Evolutionary conservation across 108 stramenopile species (phyloP), one percentile per base, ranked within the genome.

Genomic region (Chaetoceros tenuissimus): DNA sequence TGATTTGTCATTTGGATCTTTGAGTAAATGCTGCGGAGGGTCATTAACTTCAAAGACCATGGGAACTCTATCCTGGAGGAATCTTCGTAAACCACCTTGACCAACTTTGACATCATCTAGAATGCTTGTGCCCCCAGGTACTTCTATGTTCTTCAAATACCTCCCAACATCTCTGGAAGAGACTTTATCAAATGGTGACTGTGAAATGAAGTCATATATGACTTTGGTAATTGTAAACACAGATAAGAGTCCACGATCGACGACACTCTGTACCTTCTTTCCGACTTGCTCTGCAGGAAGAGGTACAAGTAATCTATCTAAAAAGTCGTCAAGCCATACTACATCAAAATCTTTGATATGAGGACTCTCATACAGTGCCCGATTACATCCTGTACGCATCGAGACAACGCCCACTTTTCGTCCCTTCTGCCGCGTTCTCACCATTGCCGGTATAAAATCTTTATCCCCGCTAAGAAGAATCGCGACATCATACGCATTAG

Each of bases 391-490:
- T 19, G 58, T 44, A 65, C 71, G 58, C 76, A 82, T 81, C 34
- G 71, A 74, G 31, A 76, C 79, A 17, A 94, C 64, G 19, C 72
- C 80, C 3, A 94, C 69, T 53, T 83, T 66, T 44, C 89, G 81
- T 0, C 81, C 89, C 54, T 88, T 88, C 69, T 91, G 85, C 23
- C 93, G 62, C 22, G 81, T 83, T 60, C 89, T 66, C 2, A 84
- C 68, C 56, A 94, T 69, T n/a, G 86, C 89, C 0, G 93, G 93
- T 45, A 91, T 68, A 50, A 88, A 94, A 53, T 94, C 93, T 63
- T 85, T 77, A 57, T 92, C 90, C 0, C 90, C 90, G 44, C 73
- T 86, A 8, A 94, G 57, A 23, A 94, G 46, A 43, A 94, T 66
- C n/a, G 89, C 93, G 13, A 89, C 69, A 64, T 94, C 93, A 56